phyloP scores from a whole-genome alignment of 768 basidiomycete species.

The Lactifluus subvellereus region DNA sequence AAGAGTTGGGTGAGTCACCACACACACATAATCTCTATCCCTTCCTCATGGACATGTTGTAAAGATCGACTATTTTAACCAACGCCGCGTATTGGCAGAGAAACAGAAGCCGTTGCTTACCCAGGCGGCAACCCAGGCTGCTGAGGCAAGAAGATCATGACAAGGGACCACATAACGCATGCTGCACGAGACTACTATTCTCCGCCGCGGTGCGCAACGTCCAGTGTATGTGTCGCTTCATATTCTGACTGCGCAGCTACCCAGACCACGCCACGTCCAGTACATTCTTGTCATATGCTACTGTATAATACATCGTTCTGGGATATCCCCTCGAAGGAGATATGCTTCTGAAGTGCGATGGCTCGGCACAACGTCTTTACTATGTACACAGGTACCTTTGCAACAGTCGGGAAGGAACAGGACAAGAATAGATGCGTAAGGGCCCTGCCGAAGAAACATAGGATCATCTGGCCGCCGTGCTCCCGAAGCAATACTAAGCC shows the following conservation, averaged over 20 bases:
- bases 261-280: background rate
- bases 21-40: background rate
- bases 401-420: background rate
- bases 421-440: background rate
- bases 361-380: background rate
- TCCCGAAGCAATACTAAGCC: background rate
- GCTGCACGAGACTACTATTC: too few species aligned
- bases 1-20: slow-evolving; percentile 75
- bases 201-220: background rate
- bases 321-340: background rate
- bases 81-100: slow-evolving; percentile 75
- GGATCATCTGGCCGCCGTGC: background rate
- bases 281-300: slow-evolving; percentile 1
- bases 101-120: slow-evolving; percentile 69
- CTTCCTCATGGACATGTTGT: background rate
- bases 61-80: slow-evolving; percentile 94
- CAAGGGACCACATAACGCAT: background rate
- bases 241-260: background rate
- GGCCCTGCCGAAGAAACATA: background rate
- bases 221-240: background rate
- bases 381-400: background rate
- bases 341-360: background rate
- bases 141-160: slow-evolving; percentile 27
- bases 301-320: slow-evolving; percentile 7
- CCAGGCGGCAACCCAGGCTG: slow-evolving; percentile 37